phyloP scores from a whole-genome alignment of 305 asterid species.

The Fraxinus baroniana region DNA sequence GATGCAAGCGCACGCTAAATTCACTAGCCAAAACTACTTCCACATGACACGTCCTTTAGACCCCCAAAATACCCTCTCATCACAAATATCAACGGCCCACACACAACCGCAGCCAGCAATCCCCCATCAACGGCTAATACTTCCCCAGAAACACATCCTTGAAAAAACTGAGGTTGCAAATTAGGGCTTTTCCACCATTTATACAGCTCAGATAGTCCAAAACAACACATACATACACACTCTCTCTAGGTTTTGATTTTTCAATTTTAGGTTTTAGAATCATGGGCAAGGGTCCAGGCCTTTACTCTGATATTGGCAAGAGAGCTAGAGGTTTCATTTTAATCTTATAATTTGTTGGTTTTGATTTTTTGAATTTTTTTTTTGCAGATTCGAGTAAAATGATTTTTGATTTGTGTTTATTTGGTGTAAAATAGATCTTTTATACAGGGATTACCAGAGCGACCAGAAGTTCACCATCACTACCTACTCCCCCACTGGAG shows the following conservation, averaged over 20 bases:
- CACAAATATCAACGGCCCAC: background rate
- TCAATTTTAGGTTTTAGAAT: slow-evolving; percentile 1
- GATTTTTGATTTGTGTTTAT: background rate
- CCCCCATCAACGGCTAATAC: background rate
- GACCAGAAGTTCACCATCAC: slow-evolving; percentile 54
- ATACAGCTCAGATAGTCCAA: background rate
- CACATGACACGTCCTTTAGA: background rate
- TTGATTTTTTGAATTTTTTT: background rate
- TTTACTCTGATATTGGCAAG: slow-evolving; percentile 49
- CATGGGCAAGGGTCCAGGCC: slow-evolving; percentile 51
- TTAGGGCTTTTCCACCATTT: background rate
- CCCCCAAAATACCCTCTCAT: background rate
- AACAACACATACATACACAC: background rate
- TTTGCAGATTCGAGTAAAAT: background rate
- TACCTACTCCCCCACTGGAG: slow-evolving; percentile 49
- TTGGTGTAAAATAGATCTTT: slow-evolving; percentile 38
- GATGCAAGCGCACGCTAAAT: background rate
- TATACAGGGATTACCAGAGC: slow-evolving; percentile 43
- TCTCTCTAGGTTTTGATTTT: background rate
- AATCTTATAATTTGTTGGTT: background rate
- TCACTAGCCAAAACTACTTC: background rate
- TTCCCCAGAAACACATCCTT: background rate
- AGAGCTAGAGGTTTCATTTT: slow-evolving; percentile 36
- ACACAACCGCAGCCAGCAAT: background rate
- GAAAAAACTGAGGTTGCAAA: background rate